phyloP scores from a whole-genome alignment of 768 basidiomycete species.

The Tulasnella sp. region DNA sequence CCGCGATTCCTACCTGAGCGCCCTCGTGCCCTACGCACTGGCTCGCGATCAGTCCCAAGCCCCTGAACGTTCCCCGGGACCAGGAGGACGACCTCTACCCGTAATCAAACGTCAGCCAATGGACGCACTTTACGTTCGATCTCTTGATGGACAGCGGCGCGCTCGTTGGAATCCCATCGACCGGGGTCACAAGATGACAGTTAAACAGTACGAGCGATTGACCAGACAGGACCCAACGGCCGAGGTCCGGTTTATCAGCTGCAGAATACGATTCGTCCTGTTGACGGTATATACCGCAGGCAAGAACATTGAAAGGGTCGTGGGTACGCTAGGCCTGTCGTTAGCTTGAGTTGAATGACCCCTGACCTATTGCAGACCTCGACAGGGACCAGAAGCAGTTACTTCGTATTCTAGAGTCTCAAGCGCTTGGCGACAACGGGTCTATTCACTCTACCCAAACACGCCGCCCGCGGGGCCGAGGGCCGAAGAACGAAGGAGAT shows the following conservation, averaged over 20 bases:
- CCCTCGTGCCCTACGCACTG: background rate
- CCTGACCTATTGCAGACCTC: background rate
- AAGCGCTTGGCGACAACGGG: background rate
- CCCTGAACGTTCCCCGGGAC: background rate
- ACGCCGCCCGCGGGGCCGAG: background rate
- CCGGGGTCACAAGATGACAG: background rate
- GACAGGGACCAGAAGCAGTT: background rate
- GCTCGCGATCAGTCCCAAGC: background rate
- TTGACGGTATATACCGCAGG: background rate
- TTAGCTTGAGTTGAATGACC: background rate
- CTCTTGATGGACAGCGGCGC: background rate
- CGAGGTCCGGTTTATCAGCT: background rate
- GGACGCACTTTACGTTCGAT: background rate
- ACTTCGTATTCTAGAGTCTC: background rate
- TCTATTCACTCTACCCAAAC: background rate
- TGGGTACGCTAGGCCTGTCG: background rate
- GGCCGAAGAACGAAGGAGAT: background rate
- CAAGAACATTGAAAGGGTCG: background rate
- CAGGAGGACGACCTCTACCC: background rate
- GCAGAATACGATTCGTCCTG: background rate
- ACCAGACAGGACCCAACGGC: background rate
- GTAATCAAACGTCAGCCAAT: background rate
- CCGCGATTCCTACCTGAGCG: background rate
- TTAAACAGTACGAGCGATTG: background rate
- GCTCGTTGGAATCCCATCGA: background rate